Conservation (phyloP, 768 basidiomycete genomes). For the Tylopilus sp. region DNA sequence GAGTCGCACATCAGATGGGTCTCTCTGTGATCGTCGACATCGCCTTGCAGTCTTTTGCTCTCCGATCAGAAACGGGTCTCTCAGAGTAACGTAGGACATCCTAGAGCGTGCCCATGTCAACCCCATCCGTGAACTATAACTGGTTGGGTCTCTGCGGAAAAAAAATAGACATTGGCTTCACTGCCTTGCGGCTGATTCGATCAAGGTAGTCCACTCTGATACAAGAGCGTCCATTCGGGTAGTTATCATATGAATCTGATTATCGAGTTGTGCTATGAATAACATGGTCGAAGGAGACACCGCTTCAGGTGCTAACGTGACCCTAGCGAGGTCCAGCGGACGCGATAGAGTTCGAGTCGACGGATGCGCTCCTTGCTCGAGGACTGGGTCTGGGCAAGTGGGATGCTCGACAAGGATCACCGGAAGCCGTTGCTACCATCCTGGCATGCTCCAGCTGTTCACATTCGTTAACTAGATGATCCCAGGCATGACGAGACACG, state of each 20-base stretch:
- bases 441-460: too few species aligned
- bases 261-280: conserved; percentile 32
- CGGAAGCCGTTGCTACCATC: too few species aligned
- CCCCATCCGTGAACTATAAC: conserved; percentile 15
- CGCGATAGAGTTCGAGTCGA: too few species aligned
- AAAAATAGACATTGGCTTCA: conserved; percentile 19
- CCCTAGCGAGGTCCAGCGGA: too few species aligned
- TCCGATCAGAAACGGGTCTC: not conserved
- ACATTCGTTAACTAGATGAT: too few species aligned
- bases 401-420: too few species aligned
- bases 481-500: too few species aligned
- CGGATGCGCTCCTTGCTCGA: too few species aligned
- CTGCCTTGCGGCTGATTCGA: conserved; percentile 21
- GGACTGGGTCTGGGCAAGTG: too few species aligned
- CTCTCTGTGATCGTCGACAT: conserved; percentile 25
- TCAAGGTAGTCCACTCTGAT: conserved; percentile 34
- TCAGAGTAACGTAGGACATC: conserved; percentile 15
- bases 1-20: not conserved
- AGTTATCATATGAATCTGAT: conserved; percentile 35
- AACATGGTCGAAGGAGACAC: conserved; percentile 7
- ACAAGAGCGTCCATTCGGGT: conserved; percentile 36
- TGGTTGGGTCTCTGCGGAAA: not conserved
- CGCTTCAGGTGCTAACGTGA: not conserved
- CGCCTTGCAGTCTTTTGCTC: conserved; percentile 32
- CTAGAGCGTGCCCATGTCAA: conserved; percentile 17